Conservation (phyloP, 257 asterid species). For the Verbascum thapsus region DNA sequence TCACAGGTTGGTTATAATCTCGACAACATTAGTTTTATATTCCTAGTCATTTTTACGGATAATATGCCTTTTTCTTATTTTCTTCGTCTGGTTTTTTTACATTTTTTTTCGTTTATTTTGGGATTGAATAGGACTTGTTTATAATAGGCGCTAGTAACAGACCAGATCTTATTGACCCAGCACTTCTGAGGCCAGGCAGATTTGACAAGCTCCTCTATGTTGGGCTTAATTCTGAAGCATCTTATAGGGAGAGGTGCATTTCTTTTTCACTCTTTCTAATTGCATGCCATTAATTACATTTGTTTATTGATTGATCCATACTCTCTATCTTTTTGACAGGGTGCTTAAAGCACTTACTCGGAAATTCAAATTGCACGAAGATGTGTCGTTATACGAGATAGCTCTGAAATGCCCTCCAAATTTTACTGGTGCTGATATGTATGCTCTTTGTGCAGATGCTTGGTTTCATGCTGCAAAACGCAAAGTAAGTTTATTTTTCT, state of each 20-base stretch:
- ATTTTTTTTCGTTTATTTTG: conserved; percentile 15
- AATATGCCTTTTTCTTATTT: no score
- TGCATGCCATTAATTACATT: not conserved
- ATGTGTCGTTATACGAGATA: conserved; percentile 70
- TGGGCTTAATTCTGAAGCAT: conserved; percentile 92
- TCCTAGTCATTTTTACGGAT: conserved; percentile 11
- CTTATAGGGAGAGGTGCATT: conserved; percentile 84
- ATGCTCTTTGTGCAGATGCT: conserved; percentile 97
- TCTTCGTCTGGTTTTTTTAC: no score
- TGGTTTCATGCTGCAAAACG: conserved; percentile 98
- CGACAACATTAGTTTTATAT: not conserved
- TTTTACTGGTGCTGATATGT: conserved; percentile 98
- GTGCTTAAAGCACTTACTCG: conserved; percentile 89
- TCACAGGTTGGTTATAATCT: conserved; percentile 60
- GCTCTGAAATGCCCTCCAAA: conserved; percentile 89
- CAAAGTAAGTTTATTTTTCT: no score
- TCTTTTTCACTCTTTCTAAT: conserved; percentile 8
- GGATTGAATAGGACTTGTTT: conserved; percentile 71
- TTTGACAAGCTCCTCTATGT: conserved; percentile 98
- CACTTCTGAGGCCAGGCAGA: conserved; percentile 96
- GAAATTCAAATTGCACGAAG: conserved; percentile 78
- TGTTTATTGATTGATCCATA: conserved; percentile 19
- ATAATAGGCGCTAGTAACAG: conserved; percentile 98
- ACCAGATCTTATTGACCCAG: conserved; percentile 96
- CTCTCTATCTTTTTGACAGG: conserved; percentile 55